Base-by-base conservation (phyloP, 2,329 filamentous ascomycete species). In the Tolypocladium pustulatum region DNA sequence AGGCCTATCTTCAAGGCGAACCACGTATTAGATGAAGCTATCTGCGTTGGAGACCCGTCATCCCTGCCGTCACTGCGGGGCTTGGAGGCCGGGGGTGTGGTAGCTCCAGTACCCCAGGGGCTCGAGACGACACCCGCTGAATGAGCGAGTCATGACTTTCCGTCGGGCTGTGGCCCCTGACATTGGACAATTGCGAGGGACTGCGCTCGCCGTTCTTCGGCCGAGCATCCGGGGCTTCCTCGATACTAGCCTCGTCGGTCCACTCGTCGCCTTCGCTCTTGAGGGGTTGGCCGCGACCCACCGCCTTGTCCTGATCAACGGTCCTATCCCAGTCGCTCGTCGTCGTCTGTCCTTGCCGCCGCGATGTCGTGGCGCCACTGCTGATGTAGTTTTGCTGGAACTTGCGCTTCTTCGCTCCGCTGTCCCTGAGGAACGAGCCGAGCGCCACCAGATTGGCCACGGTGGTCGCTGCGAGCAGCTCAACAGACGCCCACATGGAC, bases 371-470 rank as follows among this genome's bases (percentile, higher is more conserved):
- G 46, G 46, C 46, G 27, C 49, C 49, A 8, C 49, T 52, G 49
- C 49, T 34, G 27, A 32, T 20, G 49, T 32, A 34, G 49, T 34
- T 27, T 61, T 83, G 81, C 57, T 87, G 87, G 75, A 89, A 97
- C 69, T 91, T 94, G 59, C 82, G 81, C 73, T 95, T 96, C 78
- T 97, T 97, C 43, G 91, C 77, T 34, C 94, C 94, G 58, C 90
- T 84, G 69, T 97, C 93, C 17, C 93, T 84, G 34, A 97, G 85
- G 68, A 97, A 97, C 0, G 92, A 96, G 15, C 93, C 93, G 3
- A 99, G 82, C 1, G 97, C 89, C 27, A 97, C 80, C 4, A 88
- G 87, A 70, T 97, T 99, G 17, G 93, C 90, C 0, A 95, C 88
- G 0, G 86, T 85, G 0, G 92, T 90, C 5, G 94, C 92, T 55